Conservation (phyloP, 2,329 filamentous ascomycete species). For the Colletotrichum gigasporum region DNA sequence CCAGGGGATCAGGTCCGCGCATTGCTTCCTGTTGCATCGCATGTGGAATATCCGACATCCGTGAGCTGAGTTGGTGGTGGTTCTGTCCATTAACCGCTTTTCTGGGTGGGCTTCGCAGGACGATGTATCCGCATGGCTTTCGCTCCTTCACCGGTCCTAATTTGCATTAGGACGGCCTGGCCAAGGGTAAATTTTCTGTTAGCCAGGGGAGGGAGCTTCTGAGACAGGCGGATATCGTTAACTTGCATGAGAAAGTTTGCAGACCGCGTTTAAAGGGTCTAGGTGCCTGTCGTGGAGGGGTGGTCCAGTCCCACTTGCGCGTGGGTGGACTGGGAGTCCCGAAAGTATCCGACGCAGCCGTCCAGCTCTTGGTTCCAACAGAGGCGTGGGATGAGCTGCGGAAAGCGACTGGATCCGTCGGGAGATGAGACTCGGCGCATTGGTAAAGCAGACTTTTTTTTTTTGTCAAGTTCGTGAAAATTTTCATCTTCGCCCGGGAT, state of each 20-base stretch:
- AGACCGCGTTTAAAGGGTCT: conserved; percentile 8
- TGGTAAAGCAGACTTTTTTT: not conserved
- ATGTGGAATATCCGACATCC: conserved; percentile 7
- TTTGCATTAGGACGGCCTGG: conserved; percentile 2
- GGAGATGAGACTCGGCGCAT: conserved; percentile 1
- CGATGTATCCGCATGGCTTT: not conserved
- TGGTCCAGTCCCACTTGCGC: not conserved
- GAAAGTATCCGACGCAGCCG: conserved; percentile 22
- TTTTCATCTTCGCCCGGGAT: not conserved
- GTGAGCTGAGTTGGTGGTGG: conserved; percentile 3
- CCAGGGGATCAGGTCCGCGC: conserved; percentile 1
- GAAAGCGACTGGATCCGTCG: conserved; percentile 10
- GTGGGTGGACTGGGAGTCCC: conserved; percentile 17
- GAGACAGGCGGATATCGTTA: conserved; percentile 18
- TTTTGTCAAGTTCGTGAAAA: not conserved
- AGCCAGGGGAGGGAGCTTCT: not conserved
- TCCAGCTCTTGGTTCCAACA: not conserved
- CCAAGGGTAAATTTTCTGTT: not conserved
- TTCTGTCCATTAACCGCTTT: not conserved
- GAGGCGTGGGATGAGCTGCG: conserved; percentile 3
- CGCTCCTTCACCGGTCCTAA: not conserved
- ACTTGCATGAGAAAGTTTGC: conserved; percentile 16
- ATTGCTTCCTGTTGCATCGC: not conserved
- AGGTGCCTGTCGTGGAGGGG: conserved; percentile 10
- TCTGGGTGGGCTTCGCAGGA: not conserved